These are phyloP conservation scores for Lagenaria siceraria DNA, from an alignment of 306 rosid genomes.

Conservation along the genomic window DNA sequence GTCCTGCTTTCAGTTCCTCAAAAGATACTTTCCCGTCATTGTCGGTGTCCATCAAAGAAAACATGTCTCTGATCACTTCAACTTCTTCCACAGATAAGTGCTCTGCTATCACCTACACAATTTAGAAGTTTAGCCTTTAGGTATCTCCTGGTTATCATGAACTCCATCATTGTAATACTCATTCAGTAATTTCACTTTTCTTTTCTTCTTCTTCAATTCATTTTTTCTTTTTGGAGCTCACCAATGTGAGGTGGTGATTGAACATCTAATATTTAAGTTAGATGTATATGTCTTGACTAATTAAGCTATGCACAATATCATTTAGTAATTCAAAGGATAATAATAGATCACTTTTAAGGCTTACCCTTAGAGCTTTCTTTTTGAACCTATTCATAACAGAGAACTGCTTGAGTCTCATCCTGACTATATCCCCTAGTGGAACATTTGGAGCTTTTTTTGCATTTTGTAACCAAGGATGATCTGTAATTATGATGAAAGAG, in stretches of 20 bases:
- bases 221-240: not conserved
- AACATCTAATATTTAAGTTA: not conserved
- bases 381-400: conserved; percentile 97
- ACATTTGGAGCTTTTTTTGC: conserved; percentile 93
- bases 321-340: conserved; percentile 1
- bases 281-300: not conserved
- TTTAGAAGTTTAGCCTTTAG: conserved; percentile 2
- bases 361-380: conserved; percentile 91
- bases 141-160: conserved; percentile 6
- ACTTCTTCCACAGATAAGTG: conserved; percentile 96
- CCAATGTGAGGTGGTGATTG: not conserved
- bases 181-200: not conserved
- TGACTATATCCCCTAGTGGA: conserved; percentile 92
- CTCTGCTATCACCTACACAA: conserved; percentile 81
- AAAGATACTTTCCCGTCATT: conserved; percentile 77
- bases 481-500: conserved; percentile 30
- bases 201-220: not conserved
- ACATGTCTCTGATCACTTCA: conserved; percentile 95
- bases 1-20: conserved; percentile 82
- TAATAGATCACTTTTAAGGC: conserved; percentile 23
- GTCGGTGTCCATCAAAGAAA: conserved; percentile 90
- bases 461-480: conserved; percentile 94
- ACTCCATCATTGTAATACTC: not conserved
- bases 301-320: not conserved
- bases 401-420: conserved; percentile 92